Base-by-base conservation (phyloP, 306 rosid species). In the Biancaea sappan region DNA sequence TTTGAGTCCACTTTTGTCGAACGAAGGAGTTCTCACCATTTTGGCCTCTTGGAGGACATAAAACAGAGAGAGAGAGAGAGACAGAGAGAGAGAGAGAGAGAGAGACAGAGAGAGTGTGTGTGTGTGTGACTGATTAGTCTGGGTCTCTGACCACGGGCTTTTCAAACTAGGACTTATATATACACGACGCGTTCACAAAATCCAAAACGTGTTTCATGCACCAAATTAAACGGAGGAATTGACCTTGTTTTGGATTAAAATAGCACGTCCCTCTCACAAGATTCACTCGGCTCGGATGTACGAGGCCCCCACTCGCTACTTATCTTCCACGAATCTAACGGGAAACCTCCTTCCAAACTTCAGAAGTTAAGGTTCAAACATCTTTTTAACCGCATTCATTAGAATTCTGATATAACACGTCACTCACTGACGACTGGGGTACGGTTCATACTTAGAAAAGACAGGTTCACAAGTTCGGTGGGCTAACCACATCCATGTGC, bases 191-290 rank as follows among this genome's bases (percentile, higher is more conserved):
- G 64, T 50, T 35, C 31, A 48, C 22, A 48, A 47, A 8, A 9
- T n/a, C 15, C 5, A 28, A 26, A 63, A 74, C 72, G 79, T 74
- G 71, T 37, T 74, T 40, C 79, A 61, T 37, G 31, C 51, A 4
- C 34, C 3, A 18, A 46, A 24, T 6, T 35, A 35, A 12, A n/a
- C n/a, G n/a, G n/a, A n/a, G n/a, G n/a, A 41, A 41, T 41, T 41
- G 16, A 15, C 11, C 0, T 11, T 12, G 11, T 41, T 11, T 66
- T 26, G n/a, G 28, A 21, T 21, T 25, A 16, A 38, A 56, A 19
- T 6, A 25, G 16, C 16, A 12, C 1, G 64, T 52, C 21, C 5
- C 37, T 15, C 38, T 71, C 29, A 15, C 16, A 10, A 3, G 7
- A 8, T 54, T 26, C 51, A 22, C 37, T 51, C 14, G 4, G 1